phyloP scores from a whole-genome alignment of 106 monocot species.

The Allium fistulosum region DNA sequence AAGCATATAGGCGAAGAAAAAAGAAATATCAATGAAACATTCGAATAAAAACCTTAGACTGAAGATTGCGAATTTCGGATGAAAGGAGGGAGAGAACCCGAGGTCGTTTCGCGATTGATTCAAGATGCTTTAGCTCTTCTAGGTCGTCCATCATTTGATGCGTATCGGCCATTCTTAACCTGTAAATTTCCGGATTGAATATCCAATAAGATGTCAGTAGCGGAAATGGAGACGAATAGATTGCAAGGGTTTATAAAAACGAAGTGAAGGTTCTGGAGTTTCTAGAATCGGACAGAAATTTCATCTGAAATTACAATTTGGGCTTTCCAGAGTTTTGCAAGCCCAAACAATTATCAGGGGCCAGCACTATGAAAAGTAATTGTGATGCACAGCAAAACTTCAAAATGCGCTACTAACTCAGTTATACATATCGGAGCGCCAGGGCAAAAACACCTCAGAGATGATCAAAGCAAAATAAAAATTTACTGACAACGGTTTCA shows the following conservation, averaged over 20 bases:
- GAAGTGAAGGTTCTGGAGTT: constrained; percentile 5
- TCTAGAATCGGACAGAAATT: too few relatives aligned
- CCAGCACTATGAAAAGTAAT: too few relatives aligned
- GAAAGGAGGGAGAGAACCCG: constrained; percentile 60
- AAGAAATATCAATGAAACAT: neutral
- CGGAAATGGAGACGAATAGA: neutral
- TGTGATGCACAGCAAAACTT: too few relatives aligned
- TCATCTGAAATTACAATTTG: too few relatives aligned
- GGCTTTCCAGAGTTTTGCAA: too few relatives aligned
- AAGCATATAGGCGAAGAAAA: neutral
- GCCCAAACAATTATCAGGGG: too few relatives aligned
- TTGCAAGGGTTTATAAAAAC: constrained; percentile 4
- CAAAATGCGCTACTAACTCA: too few relatives aligned
- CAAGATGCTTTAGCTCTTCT: constrained; percentile 63
- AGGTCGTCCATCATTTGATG: constrained; percentile 61
- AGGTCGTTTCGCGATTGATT: constrained; percentile 59
- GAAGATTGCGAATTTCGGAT: constrained; percentile 43
- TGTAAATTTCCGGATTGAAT: neutral
- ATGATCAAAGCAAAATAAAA: too few relatives aligned
- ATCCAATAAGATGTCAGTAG: neutral
- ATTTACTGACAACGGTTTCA: too few relatives aligned
- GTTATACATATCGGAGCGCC: too few relatives aligned
- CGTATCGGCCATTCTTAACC: constrained; percentile 33
- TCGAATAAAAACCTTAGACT: constrained; percentile 35
- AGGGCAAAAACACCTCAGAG: too few relatives aligned